A percentile compares a stretch with the other conserved stretches of the same genome.
These are phyloP conservation scores for Sporothrix globosa DNA, from an alignment of 2,329 filamentous ascomycete genomes.

Conservation along the genomic window DNA sequence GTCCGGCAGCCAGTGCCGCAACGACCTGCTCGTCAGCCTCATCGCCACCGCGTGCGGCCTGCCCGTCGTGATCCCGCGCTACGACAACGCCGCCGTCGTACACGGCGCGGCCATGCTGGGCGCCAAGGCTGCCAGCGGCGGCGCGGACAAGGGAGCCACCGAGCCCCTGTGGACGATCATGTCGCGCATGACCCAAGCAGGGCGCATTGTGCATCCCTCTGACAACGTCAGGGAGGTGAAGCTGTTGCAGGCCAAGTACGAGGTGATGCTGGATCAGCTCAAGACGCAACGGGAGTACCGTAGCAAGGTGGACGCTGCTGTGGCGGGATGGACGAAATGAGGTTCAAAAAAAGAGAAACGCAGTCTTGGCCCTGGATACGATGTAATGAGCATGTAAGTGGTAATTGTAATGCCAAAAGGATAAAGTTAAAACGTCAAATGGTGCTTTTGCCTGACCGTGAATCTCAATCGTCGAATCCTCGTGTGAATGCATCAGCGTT, in stretches of 20 bases:
- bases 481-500: not conserved
- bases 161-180: constrained; percentile 95
- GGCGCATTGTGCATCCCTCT: constrained; percentile 77
- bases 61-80: constrained; percentile 90
- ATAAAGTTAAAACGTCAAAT: not conserved
- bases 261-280: constrained; percentile 93
- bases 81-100: constrained; percentile 93
- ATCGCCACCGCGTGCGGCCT: constrained; percentile 89
- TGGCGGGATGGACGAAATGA: constrained; percentile 45
- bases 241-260: constrained; percentile 85
- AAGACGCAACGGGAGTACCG: constrained; percentile 82
- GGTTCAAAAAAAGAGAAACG: constrained; percentile 17
- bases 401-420: not conserved
- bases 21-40: constrained; percentile 85
- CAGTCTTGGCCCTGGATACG: not conserved
- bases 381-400: constrained; percentile 8
- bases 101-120: constrained; percentile 99
- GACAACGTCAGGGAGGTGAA: constrained; percentile 73
- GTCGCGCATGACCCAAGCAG: constrained; percentile 95
- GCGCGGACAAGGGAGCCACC: constrained; percentile 74
- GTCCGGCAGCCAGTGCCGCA: constrained; percentile 97
- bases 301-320: constrained; percentile 70
- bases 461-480: not conserved
- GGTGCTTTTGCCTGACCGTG: too few species aligned
- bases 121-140: constrained; percentile 89